These are phyloP conservation scores for Medicago arabica DNA, from an alignment of 306 rosid genomes.

Conservation along the genomic window DNA sequence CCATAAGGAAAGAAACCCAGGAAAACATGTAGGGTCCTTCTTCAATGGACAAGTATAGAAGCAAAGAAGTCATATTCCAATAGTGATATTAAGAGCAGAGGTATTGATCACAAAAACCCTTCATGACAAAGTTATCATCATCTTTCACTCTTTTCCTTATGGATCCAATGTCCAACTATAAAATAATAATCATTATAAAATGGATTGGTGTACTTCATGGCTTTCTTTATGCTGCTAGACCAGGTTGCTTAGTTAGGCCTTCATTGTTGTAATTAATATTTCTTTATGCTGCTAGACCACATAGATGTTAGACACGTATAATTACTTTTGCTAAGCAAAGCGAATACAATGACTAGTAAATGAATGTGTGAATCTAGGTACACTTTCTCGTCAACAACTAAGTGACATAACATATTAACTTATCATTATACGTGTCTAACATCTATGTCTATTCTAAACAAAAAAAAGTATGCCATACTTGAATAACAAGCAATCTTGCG, in stretches of 20 bases:
- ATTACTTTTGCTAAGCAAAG: constrained; percentile 6
- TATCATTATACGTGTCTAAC: constrained; percentile 1
- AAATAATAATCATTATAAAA: constrained; percentile 39
- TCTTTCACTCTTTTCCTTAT: constrained; percentile 20
- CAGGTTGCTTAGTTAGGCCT: constrained; percentile 27
- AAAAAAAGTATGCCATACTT: constrained; percentile 24
- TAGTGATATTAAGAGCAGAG: constrained; percentile 42
- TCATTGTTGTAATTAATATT: constrained; percentile 15
- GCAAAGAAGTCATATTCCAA: constrained; percentile 39
- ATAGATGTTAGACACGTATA: too few species aligned
- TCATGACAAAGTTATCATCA: constrained; percentile 51
- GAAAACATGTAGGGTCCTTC: constrained; percentile 25
- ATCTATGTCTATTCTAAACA: neutral
- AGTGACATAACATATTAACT: constrained; percentile 37
- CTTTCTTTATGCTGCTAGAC: constrained; percentile 35
- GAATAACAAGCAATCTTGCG: constrained; percentile 42
- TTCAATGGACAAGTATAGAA: constrained; percentile 33
- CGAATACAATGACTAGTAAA: constrained; percentile 1
- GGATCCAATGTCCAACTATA: constrained; percentile 52
- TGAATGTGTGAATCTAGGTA: constrained; percentile 32
- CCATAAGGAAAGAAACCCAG: neutral
- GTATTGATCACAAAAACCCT: constrained; percentile 48
- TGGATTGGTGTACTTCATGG: constrained; percentile 25
- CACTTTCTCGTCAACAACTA: constrained; percentile 36
- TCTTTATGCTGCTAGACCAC: too few species aligned